phyloP scores from a whole-genome alignment of 2,329 filamentous ascomycete genomes.

The Stagonosporopsis chrysanthemi region DNA sequence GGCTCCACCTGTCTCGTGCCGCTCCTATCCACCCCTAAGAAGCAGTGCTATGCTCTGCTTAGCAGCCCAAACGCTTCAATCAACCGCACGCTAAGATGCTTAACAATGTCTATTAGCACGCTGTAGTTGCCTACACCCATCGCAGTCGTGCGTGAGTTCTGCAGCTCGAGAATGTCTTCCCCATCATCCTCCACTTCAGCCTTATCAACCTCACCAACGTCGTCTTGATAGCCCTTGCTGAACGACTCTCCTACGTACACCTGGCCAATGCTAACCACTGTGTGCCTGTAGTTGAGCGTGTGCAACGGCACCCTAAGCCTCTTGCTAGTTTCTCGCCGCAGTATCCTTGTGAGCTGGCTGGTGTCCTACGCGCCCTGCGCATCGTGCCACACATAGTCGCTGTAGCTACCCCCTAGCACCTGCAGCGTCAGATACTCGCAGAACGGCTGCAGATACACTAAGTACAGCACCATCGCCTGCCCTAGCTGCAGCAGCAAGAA shows the following conservation, averaged over 20 bases:
- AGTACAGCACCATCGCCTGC: too few species aligned
- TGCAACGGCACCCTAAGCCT: conserved; percentile 21
- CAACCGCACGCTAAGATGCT: conserved; percentile 29
- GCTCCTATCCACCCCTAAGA: neutral
- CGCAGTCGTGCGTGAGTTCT: conserved; percentile 20
- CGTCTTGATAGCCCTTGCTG: conserved; percentile 25
- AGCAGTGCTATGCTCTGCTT: neutral
- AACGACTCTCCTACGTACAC: conserved; percentile 23
- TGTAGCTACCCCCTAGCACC: conserved; percentile 20
- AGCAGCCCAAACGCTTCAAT: conserved; percentile 24
- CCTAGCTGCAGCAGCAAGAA: conserved; percentile 28
- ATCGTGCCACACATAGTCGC: conserved; percentile 22
- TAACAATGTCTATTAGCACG: conserved; percentile 28
- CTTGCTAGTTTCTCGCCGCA: conserved; percentile 25
- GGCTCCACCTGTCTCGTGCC: conserved; percentile 14
- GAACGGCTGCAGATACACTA: too few species aligned
- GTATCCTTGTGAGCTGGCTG: conserved; percentile 19
- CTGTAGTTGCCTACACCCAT: conserved; percentile 21
- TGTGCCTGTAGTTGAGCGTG: conserved; percentile 24
- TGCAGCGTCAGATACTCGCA: too few species aligned
- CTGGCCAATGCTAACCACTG: conserved; percentile 23
- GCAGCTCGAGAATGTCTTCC: conserved; percentile 12
- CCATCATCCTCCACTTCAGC: conserved; percentile 25
- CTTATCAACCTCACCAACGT: conserved; percentile 26
- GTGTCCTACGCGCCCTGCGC: conserved; percentile 19